Percentiles rank a stretch among this genome's conserved stretches.
phyloP scores from a whole-genome alignment of 371 early-diverging fungal genomes.

The Mortierella sp. region DNA sequence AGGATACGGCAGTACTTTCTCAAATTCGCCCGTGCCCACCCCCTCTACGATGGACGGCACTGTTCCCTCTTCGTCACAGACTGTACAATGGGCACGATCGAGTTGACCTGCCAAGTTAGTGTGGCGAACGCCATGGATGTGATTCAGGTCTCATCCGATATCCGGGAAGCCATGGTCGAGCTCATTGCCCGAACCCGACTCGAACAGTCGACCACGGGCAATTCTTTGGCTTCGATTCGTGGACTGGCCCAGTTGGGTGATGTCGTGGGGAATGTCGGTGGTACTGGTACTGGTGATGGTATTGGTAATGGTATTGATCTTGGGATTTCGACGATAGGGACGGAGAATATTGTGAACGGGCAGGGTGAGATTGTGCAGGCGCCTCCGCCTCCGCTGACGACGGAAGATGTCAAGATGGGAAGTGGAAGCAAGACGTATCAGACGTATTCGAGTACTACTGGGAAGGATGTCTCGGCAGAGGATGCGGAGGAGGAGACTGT shows the following conservation, averaged over 20 bases:
- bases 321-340: too few relatives aligned
- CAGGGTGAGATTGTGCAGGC: constrained; percentile 7
- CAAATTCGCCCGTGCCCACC: constrained; percentile 45
- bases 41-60: constrained; percentile 44
- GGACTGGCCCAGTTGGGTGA: neutral
- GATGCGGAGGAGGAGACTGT: neutral
- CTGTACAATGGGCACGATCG: constrained; percentile 26
- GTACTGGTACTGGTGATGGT: neutral
- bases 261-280: neutral
- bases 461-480: neutral
- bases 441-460: neutral
- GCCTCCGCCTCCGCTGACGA: constrained; percentile 26
- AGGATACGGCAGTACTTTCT: constrained; percentile 44
- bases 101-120: constrained; percentile 50
- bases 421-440: constrained; percentile 40
- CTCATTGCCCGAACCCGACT: constrained; percentile 6
- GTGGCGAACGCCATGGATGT: constrained; percentile 45
- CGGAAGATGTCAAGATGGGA: constrained; percentile 51
- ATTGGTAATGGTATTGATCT: too few relatives aligned
- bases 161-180: constrained; percentile 55
- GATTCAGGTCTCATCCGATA: constrained; percentile 42
- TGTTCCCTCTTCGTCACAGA: constrained; percentile 34
- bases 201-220: neutral
- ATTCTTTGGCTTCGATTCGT: neutral
- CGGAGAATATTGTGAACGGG: neutral